Conservation (phyloP, 495 filamentous ascomycete genomes). For the Elaphomyces granulatus region DNA sequence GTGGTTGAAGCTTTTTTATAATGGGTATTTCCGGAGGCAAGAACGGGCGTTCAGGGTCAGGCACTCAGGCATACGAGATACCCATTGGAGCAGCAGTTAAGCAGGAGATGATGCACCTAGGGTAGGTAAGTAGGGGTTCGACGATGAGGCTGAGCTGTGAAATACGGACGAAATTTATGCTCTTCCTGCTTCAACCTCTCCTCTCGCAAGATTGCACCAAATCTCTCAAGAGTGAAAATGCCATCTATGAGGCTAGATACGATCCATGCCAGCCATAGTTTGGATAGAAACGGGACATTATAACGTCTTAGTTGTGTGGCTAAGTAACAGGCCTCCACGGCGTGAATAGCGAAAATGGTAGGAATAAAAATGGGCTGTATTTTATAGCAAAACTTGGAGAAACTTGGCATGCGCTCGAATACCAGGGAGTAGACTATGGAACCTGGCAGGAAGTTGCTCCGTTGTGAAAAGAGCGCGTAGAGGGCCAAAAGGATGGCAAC, state of each 20-base stretch:
- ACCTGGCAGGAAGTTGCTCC: slow-evolving; percentile 41
- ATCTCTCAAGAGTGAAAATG: slow-evolving; percentile 34
- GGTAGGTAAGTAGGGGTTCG: too few relatives aligned
- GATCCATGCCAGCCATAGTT: slow-evolving; percentile 50
- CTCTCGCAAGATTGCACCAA: slow-evolving; percentile 40
- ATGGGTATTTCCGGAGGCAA: too few relatives aligned
- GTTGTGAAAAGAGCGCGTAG: slow-evolving; percentile 29
- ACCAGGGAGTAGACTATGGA: slow-evolving; percentile 34
- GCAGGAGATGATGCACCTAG: too few relatives aligned
- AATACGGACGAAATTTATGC: too few relatives aligned
- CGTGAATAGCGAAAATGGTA: slow-evolving; percentile 38
- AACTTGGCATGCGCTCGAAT: slow-evolving; percentile 28
- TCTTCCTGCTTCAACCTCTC: slow-evolving; percentile 32
- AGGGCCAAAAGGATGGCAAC: slow-evolving; percentile 33
- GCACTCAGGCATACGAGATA: too few relatives aligned
- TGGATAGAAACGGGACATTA: slow-evolving; percentile 35
- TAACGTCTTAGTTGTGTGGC: slow-evolving; percentile 39
- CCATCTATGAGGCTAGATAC: slow-evolving; percentile 46
- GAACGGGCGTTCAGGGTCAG: too few relatives aligned
- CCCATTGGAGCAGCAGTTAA: too few relatives aligned
- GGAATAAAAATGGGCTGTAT: slow-evolving; percentile 34
- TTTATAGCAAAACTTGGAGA: slow-evolving; percentile 35
- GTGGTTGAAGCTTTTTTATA: too few relatives aligned
- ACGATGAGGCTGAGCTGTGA: too few relatives aligned
- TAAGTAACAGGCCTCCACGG: slow-evolving; percentile 37